Evolutionary conservation across 2,329 filamentous ascomycete genomes (phyloP).

Genomic region (Huntiella abstrusa): DNA sequence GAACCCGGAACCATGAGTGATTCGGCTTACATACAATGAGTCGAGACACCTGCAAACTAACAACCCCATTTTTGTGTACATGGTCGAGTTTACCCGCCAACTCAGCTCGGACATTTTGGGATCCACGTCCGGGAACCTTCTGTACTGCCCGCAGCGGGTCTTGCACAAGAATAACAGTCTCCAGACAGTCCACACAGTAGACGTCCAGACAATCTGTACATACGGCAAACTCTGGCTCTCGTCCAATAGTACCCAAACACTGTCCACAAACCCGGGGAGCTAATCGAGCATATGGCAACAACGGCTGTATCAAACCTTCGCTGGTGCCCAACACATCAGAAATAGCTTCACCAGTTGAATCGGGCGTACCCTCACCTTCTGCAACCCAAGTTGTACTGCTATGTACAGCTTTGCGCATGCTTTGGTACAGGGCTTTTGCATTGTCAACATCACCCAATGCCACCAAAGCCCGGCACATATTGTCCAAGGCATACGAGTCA

Average conservation of each 20-base stretch:
- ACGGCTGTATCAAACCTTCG: conserved; percentile 16
- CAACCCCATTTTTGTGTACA: conserved; percentile 14
- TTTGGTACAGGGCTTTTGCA: conserved; percentile 21
- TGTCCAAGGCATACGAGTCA: conserved; percentile 24
- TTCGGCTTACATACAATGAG: conserved; percentile 20
- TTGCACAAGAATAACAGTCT: conserved; percentile 14
- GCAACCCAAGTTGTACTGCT: conserved; percentile 13
- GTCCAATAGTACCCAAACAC: conserved; percentile 20
- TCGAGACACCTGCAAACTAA: conserved; percentile 16
- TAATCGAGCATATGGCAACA: conserved; percentile 20
- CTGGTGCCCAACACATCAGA: conserved; percentile 15
- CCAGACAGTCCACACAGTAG: conserved; percentile 20
- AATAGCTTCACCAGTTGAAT: conserved; percentile 13
- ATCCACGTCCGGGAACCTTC: conserved; percentile 16
- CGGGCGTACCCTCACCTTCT: background rate
- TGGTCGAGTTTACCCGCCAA: conserved; percentile 3
- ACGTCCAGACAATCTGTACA: conserved; percentile 23
- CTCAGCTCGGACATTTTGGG: conserved; percentile 16
- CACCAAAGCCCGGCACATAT: conserved; percentile 22
- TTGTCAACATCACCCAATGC: conserved; percentile 21
- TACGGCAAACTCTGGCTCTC: conserved; percentile 18
- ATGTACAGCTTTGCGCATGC: conserved; percentile 19
- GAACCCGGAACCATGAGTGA: conserved; percentile 23
- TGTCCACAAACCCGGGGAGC: conserved; percentile 21
- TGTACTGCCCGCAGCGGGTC: conserved; percentile 3